Evolutionary conservation across 2,329 filamentous ascomycete species (phyloP).

Genomic region (Sporothrix phasma): DNA sequence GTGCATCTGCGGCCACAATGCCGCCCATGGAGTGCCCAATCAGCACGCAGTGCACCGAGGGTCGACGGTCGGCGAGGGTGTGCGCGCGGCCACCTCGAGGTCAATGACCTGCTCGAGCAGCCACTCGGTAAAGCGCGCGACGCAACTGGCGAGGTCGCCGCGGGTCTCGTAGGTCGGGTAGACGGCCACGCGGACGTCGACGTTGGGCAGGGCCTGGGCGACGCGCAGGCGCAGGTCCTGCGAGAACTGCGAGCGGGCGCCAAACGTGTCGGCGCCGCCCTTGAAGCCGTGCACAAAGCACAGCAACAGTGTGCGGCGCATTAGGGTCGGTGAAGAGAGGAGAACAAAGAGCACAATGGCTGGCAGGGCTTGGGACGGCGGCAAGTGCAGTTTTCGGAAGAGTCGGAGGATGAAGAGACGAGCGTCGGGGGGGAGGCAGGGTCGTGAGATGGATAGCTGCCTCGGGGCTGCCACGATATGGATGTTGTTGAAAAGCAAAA

Average conservation of each 20-base stretch:
- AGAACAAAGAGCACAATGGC: background rate
- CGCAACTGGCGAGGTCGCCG: conserved; percentile 62
- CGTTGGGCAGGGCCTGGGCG: conserved; percentile 54
- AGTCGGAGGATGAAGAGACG: background rate
- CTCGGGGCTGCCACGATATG: background rate
- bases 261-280: conserved; percentile 72
- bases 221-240: conserved; percentile 57
- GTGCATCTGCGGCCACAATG: conserved; percentile 84
- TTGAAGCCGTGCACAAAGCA: conserved; percentile 89
- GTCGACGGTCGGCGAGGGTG: conserved; percentile 74
- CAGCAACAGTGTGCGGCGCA: conserved; percentile 70
- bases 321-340: conserved; percentile 22
- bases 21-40: conserved; percentile 87
- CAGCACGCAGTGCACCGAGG: conserved; percentile 75
- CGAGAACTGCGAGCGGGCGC: conserved; percentile 55
- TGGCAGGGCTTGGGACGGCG: too few species aligned
- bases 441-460: background rate
- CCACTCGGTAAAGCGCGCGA: conserved; percentile 68
- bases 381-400: background rate
- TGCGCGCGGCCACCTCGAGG: conserved; percentile 72
- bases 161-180: conserved; percentile 78
- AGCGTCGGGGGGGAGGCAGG: background rate
- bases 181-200: conserved; percentile 57
- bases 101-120: conserved; percentile 89
- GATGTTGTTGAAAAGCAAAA: background rate